A percentile compares a stretch with the other conserved stretches of the same genome.
phyloP scores from a whole-genome alignment of 169 alveolate species.

The Eimeria maxima region DNA sequence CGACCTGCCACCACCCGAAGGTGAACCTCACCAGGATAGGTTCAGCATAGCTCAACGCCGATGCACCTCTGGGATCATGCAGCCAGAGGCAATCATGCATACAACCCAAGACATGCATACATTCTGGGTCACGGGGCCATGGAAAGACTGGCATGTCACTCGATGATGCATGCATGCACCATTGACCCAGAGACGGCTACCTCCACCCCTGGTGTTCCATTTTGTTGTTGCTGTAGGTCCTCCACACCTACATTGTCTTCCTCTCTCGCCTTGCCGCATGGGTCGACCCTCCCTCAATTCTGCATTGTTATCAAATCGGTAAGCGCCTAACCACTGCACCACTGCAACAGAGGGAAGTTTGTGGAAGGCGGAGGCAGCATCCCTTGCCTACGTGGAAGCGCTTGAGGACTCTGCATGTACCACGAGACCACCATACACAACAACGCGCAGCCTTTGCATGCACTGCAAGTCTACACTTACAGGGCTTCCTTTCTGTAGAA shows the following conservation, averaged over 20 bases:
- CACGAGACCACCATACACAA: neutral
- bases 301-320: conserved; percentile 70
- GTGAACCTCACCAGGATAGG: neutral
- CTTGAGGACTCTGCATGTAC: neutral
- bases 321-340: neutral
- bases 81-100: neutral
- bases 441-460: neutral
- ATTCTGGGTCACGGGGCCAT: too few species aligned
- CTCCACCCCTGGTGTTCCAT: conserved; percentile 25
- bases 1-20: conserved; percentile 83
- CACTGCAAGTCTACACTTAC: neutral
- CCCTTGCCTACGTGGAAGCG: neutral
- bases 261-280: conserved; percentile 82
- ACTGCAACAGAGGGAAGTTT: too few species aligned
- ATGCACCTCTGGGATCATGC: neutral
- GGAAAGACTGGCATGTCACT: too few species aligned
- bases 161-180: neutral
- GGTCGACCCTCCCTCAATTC: conserved; percentile 79
- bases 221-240: conserved; percentile 54
- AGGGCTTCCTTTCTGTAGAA: neutral
- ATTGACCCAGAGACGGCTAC: neutral
- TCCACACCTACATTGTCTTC: conserved; percentile 81
- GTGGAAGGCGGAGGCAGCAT: neutral
- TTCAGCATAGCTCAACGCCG: neutral
- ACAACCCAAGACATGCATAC: neutral